Conservation (phyloP, 202 grass and related monocot species). For the Zizania palustris region DNA sequence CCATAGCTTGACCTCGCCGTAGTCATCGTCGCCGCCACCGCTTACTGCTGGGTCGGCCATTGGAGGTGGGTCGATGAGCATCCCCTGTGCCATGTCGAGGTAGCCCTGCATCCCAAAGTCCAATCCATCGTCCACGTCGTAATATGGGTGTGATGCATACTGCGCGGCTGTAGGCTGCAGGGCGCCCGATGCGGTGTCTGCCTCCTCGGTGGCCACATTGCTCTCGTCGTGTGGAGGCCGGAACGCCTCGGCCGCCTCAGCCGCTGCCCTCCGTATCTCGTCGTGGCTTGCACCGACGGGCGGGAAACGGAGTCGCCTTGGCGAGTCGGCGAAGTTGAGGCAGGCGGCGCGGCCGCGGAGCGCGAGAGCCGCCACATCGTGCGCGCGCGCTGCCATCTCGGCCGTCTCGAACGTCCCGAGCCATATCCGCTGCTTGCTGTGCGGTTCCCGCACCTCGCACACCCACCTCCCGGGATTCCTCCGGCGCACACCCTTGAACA, state of each 20-base stretch:
- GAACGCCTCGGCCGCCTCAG: constrained; percentile 63
- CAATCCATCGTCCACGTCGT: constrained; percentile 52
- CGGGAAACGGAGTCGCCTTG: constrained; percentile 50
- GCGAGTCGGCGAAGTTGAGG: constrained; percentile 94
- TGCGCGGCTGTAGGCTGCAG: background rate
- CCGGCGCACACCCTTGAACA: constrained; percentile 85
- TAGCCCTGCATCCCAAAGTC: constrained; percentile 91
- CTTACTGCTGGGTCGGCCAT: constrained; percentile 21
- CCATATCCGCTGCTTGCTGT: constrained; percentile 88
- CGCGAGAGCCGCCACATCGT: constrained; percentile 84
- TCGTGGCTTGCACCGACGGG: constrained; percentile 51
- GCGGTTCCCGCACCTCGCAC: constrained; percentile 90
- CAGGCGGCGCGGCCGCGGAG: constrained; percentile 70
- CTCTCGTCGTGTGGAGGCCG: constrained; percentile 32
- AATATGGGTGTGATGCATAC: background rate
- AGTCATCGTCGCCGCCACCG: constrained; percentile 37
- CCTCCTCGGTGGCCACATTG: constrained; percentile 32
- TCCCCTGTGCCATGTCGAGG: constrained; percentile 87
- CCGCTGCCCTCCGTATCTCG: constrained; percentile 64
- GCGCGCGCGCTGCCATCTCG: constrained; percentile 93
- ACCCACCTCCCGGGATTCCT: constrained; percentile 85
- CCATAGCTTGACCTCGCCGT: constrained; percentile 69
- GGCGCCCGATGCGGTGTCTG: background rate
- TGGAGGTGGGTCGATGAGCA: constrained; percentile 85
- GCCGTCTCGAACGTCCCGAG: constrained; percentile 85